phyloP scores from a whole-genome alignment of 345 rosid genomes.

The Rhizophora mangle region DNA sequence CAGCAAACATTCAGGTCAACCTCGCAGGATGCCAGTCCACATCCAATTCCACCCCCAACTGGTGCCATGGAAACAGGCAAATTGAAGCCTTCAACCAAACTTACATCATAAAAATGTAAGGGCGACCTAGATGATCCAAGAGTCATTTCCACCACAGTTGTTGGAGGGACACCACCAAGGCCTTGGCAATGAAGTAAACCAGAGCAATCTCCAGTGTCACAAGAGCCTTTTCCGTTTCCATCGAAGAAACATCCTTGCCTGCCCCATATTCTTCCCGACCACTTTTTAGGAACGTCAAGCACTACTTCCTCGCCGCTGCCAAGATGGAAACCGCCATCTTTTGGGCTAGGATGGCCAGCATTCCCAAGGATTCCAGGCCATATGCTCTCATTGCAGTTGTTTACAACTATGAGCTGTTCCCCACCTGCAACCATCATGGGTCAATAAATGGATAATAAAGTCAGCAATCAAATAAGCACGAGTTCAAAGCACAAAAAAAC shows the following conservation, averaged over 20 bases:
- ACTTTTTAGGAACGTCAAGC: conserved; percentile 60
- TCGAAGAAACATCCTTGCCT: conserved; percentile 72
- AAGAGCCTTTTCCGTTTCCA: conserved; percentile 58
- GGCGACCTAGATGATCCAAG: conserved; percentile 63
- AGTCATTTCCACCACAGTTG: conserved; percentile 89
- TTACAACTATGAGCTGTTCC: conserved; percentile 66
- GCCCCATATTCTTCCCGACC: conserved; percentile 89
- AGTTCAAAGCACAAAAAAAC: not conserved
- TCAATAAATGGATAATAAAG: not conserved
- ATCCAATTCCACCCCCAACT: conserved; percentile 80
- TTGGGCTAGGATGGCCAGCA: conserved; percentile 54
- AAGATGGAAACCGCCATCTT: conserved; percentile 64
- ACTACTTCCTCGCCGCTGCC: conserved; percentile 66
- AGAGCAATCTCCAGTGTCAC: conserved; percentile 68
- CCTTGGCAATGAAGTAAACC: conserved; percentile 61
- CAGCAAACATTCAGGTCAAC: conserved; percentile 78
- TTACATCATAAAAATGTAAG: conserved; percentile 86
- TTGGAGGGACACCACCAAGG: conserved; percentile 65
- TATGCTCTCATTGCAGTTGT: conserved; percentile 71
- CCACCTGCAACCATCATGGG: conserved; percentile 42
- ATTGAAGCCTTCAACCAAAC: conserved; percentile 92
- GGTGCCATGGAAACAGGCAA: conserved; percentile 85
- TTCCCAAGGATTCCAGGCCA: conserved; percentile 88
- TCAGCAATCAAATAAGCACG: not conserved
- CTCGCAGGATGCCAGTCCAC: conserved; percentile 83